A percentile compares a stretch with the other conserved stretches of the same genome.
phyloP scores from a whole-genome alignment of 805 yeast genomes.

The Wickerhamomyces strasburgensis region DNA sequence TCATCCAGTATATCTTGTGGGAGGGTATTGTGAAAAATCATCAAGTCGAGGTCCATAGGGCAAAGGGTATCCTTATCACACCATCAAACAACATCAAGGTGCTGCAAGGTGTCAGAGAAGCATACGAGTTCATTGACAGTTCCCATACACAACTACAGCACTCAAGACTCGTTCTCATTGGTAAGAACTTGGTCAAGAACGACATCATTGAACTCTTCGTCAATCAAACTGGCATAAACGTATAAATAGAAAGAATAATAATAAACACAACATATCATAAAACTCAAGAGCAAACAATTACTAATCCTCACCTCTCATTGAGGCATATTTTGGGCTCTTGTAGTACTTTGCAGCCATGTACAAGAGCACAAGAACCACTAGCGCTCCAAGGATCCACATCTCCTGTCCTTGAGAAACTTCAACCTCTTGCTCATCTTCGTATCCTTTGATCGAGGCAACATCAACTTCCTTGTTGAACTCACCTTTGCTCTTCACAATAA shows the following conservation, averaged over 20 bases:
- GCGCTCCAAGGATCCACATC: constrained; percentile 15
- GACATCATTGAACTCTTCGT: constrained; percentile 32
- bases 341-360: constrained; percentile 17
- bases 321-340: constrained; percentile 20
- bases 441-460: constrained; percentile 18
- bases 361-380: constrained; percentile 13
- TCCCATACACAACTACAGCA: constrained; percentile 31
- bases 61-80: constrained; percentile 68
- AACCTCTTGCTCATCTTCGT: constrained; percentile 13
- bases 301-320: constrained; percentile 21
- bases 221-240: constrained; percentile 14
- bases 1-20: constrained; percentile 76
- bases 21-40: constrained; percentile 43
- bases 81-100: constrained; percentile 25
- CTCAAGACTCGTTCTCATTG: constrained; percentile 71
- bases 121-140: constrained; percentile 70
- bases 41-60: constrained; percentile 66
- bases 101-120: constrained; percentile 89
- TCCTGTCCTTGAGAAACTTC: constrained; percentile 10
- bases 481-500: constrained; percentile 31
- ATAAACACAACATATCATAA: not conserved
- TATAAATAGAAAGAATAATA: not conserved
- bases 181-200: constrained; percentile 48
- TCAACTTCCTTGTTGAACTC: constrained; percentile 22
- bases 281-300: constrained; percentile 1